A percentile compares a stretch with the other conserved stretches of the same genome.
These are phyloP conservation scores for Crithidia brevicula DNA, from an alignment of 208 protist genomes.

Conservation along the genomic window DNA sequence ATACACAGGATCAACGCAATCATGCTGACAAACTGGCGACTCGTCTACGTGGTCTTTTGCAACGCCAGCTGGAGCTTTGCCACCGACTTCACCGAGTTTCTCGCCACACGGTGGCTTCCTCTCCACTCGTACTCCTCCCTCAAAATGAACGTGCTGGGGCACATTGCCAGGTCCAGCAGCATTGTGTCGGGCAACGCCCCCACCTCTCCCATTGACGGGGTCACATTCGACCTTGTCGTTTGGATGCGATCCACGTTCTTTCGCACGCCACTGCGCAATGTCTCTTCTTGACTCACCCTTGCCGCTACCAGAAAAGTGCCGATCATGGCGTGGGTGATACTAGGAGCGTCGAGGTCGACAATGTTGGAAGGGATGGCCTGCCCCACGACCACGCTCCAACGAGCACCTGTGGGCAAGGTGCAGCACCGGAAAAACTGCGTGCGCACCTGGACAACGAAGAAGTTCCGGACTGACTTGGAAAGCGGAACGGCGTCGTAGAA, in stretches of 20 bases:
- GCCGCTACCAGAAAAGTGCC: too few species aligned
- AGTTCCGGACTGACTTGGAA: not conserved
- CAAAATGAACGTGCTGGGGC: too few species aligned
- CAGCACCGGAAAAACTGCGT: not conserved
- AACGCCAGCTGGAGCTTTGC: too few species aligned
- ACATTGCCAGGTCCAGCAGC: not conserved
- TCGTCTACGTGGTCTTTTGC: too few species aligned
- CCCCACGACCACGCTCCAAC: conserved; percentile 15
- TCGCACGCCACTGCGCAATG: not conserved
- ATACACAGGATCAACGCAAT: too few species aligned
- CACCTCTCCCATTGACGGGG: not conserved
- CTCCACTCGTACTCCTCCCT: not conserved
- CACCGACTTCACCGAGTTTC: too few species aligned
- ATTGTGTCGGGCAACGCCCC: not conserved
- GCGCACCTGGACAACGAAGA: not conserved
- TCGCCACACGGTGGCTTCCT: too few species aligned
- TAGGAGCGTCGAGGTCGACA: too few species aligned
- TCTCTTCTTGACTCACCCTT: not conserved
- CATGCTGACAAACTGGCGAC: too few species aligned
- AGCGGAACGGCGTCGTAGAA: conserved; percentile 1
- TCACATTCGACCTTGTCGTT: not conserved
- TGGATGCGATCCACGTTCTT: not conserved
- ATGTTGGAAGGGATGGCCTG: too few species aligned
- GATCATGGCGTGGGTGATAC: too few species aligned
- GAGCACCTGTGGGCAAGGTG: conserved; percentile 2